Percentiles rank a stretch among this genome's conserved stretches.
Evolutionary conservation across 1,284 basidiomycete genomes (phyloP).

Genomic region (Tilletia walkeri): DNA sequence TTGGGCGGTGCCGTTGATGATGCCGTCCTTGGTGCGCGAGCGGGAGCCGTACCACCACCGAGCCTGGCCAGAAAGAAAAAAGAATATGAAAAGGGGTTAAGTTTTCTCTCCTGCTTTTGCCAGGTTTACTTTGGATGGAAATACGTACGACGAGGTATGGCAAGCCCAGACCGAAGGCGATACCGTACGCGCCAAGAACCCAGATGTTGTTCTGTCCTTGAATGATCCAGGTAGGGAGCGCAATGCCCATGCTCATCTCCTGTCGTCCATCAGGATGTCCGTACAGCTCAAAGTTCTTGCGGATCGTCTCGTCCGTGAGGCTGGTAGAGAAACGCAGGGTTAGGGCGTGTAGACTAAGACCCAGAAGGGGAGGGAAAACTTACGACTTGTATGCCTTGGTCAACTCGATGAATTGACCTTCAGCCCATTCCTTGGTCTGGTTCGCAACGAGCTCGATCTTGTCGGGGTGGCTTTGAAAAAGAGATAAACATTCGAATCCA

Average conservation of each 20-base stretch:
- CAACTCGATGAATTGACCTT: constrained; percentile 82
- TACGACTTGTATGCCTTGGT: constrained; percentile 98
- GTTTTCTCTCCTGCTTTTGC: neutral
- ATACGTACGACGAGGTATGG: constrained; percentile 72
- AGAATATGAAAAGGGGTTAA: too few species aligned
- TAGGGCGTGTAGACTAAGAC: constrained; percentile 1
- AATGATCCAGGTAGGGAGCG: constrained; percentile 89
- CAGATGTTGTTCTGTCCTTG: constrained; percentile 87
- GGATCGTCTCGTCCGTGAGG: constrained; percentile 87
- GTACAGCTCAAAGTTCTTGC: constrained; percentile 85
- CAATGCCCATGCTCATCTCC: constrained; percentile 92
- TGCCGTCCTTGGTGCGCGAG: constrained; percentile 86
- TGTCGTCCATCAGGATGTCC: constrained; percentile 96
- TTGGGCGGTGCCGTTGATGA: constrained; percentile 79
- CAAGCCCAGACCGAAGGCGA: constrained; percentile 80
- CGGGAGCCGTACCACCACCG: constrained; percentile 96
- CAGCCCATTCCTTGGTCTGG: constrained; percentile 84
- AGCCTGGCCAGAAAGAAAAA: constrained; percentile 4
- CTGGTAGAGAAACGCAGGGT: constrained; percentile 57
- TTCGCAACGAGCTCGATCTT: constrained; percentile 80
- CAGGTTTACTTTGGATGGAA: neutral
- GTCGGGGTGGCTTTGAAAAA: constrained; percentile 72
- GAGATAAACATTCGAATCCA: neutral
- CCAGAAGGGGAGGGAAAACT: constrained; percentile 40
- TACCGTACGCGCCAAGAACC: constrained; percentile 82